A percentile compares a stretch with the other conserved stretches of the same genome.
Conservation (phyloP, 192 early-diverging fungal genomes). For the Backusella circina region DNA sequence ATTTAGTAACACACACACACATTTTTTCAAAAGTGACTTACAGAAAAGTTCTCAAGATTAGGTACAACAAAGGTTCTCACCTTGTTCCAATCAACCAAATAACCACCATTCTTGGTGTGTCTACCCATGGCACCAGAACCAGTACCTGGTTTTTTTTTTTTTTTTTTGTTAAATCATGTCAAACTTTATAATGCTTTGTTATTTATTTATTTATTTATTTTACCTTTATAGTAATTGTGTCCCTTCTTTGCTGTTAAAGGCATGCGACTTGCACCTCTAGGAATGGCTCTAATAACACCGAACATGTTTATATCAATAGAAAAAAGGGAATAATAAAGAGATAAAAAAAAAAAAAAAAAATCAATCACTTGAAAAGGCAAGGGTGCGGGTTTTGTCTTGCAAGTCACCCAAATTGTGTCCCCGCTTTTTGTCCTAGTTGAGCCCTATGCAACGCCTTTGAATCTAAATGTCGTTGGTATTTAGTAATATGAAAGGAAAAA, state of each 20-base stretch:
- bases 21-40: neutral
- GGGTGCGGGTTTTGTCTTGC: neutral
- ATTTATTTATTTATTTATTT: neutral
- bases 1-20: too few species aligned
- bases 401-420: neutral
- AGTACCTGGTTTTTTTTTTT: constrained; percentile 37
- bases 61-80: constrained; percentile 62
- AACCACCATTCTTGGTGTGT: constrained; percentile 59
- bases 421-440: neutral
- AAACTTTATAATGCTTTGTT: neutral
- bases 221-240: constrained; percentile 62
- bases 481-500: too few species aligned
- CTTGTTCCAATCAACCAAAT: constrained; percentile 53
- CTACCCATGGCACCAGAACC: constrained; percentile 60
- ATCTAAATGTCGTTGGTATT: too few species aligned
- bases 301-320: constrained; percentile 34
- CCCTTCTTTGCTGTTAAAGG: constrained; percentile 56
- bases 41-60: constrained; percentile 47
- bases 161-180: neutral
- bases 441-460: neutral
- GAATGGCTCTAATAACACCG: constrained; percentile 50
- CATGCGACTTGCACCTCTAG: constrained; percentile 49
- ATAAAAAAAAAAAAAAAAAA: neutral
- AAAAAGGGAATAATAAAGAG: neutral
- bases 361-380: neutral